phyloP scores from a whole-genome alignment of 768 basidiomycete species.

The Xanthoconium purpureum region DNA sequence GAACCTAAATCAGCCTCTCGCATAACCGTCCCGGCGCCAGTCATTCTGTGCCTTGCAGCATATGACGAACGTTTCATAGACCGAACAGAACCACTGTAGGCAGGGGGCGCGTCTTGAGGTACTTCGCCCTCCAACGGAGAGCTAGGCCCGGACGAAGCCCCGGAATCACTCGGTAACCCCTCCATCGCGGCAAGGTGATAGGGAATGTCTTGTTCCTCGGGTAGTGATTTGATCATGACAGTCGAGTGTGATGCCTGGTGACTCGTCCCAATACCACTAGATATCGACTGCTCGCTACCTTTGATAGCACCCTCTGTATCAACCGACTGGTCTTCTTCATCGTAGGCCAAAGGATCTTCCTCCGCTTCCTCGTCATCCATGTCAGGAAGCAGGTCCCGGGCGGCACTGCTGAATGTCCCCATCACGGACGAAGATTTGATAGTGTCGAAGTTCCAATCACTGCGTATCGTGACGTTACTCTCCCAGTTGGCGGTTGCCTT shows the following conservation, averaged over 20 bases:
- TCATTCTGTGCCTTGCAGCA: constrained; percentile 62
- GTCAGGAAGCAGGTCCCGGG: constrained; percentile 62
- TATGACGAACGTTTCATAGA: constrained; percentile 71
- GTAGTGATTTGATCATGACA: constrained; percentile 54
- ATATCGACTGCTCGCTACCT: constrained; percentile 52
- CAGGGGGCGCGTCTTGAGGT: constrained; percentile 64
- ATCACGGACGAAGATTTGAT: constrained; percentile 68
- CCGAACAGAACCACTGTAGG: constrained; percentile 67
- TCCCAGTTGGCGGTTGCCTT: constrained; percentile 67
- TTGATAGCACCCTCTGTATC: constrained; percentile 63
- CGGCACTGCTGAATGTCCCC: constrained; percentile 74
- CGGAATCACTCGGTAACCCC: constrained; percentile 41
- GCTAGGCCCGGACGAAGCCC: constrained; percentile 34
- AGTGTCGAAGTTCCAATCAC: constrained; percentile 97
- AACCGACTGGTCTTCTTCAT: constrained; percentile 50
- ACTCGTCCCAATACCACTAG: constrained; percentile 47
- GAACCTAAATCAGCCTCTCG: constrained; percentile 82
- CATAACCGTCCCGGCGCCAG: constrained; percentile 69
- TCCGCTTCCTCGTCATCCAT: constrained; percentile 55
- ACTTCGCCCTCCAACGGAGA: constrained; percentile 34
- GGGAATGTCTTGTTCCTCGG: constrained; percentile 42
- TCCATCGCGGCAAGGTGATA: constrained; percentile 37
- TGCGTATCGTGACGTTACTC: constrained; percentile 69
- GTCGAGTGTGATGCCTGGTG: constrained; percentile 64
- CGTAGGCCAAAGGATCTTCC: constrained; percentile 37